A percentile compares a stretch with the other conserved stretches of the same genome.
Evolutionary conservation across 2,329 filamentous ascomycete genomes (phyloP).

Genomic region (Neofusicoccum ribis): DNA sequence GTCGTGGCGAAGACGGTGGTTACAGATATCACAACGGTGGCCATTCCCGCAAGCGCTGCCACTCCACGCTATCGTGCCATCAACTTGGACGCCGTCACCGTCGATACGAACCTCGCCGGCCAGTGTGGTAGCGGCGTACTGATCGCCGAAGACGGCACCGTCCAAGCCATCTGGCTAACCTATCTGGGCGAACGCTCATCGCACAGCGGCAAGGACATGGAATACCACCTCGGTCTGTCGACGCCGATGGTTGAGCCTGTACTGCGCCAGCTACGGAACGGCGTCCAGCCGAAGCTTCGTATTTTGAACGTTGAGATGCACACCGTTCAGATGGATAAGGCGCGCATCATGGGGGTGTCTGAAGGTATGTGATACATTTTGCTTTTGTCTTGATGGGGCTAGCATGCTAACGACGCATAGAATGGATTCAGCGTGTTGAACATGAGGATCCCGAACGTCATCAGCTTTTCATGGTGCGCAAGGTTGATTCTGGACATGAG

Average conservation of each 20-base stretch:
- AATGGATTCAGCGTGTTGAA: slow-evolving; percentile 91
- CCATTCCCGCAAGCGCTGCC: slow-evolving; percentile 88
- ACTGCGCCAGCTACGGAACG: slow-evolving; percentile 80
- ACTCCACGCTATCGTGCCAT: slow-evolving; percentile 91
- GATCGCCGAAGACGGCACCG: slow-evolving; percentile 83
- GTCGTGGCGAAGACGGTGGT: slow-evolving; percentile 93
- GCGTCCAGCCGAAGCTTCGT: slow-evolving; percentile 75
- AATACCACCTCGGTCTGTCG: slow-evolving; percentile 91
- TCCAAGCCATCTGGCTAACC: slow-evolving; percentile 94
- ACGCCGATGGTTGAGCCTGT: slow-evolving; percentile 87
- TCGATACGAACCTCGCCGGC: slow-evolving; percentile 81
- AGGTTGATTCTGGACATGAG: slow-evolving; percentile 68
- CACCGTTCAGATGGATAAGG: slow-evolving; percentile 94
- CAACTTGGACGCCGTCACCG: slow-evolving; percentile 89
- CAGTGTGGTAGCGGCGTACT: slow-evolving; percentile 94
- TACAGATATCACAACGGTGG: slow-evolving; percentile 95
- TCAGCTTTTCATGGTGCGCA: slow-evolving; percentile 97
- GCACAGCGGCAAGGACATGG: slow-evolving; percentile 81
- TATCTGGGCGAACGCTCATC: slow-evolving; percentile 88
- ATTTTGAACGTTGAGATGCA: slow-evolving; percentile 95
- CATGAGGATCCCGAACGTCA: slow-evolving; percentile 87
- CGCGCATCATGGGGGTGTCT: slow-evolving; percentile 92
- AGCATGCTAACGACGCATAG: slow-evolving; percentile 31
- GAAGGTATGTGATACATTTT: slow-evolving; percentile 50
- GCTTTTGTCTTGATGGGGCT: background rate